Evolutionary conservation across 139 green algal genomes (phyloP), one percentile per base, ranked within the genome.

Genomic region (Pleodorina starrii): DNA sequence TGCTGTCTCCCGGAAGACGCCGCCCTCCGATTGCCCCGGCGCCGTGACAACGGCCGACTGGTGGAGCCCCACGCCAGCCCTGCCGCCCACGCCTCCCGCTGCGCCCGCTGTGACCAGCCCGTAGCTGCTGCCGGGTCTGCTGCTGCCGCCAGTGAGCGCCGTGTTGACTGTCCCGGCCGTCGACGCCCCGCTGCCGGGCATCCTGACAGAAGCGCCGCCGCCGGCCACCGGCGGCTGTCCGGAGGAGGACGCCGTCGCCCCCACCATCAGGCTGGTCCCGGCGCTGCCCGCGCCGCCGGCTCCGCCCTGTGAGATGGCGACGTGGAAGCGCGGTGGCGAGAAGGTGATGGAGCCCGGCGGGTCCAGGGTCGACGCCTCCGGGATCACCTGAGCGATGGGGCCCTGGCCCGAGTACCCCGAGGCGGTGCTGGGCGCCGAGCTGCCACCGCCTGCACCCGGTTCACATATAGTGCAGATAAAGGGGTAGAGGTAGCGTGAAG

Each of bases 271-370:
- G n/a, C 5, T 27, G 54, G 54, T 21, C 54, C 66, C 32, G 5
- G 66, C 17, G 66, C 66, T 38, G 66, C 32, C 54, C 25, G 54
- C 54, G 54, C 54, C 54, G 25, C 54, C 54, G 25, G 54, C 21
- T 25, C 54, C 54, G 54, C 54, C 21, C 54, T 66, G 54, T 66
- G 54, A 66, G n/a, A n/a, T n/a, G n/a, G n/a, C n/a, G n/a, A n/a
- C n/a, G n/a, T n/a, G n/a, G n/a, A n/a, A 32, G 35, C n/a, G 43
- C 0, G 44, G 29, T 17, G 63, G 82, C 2, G 82, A 88, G n/a
- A 88, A 36, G 44, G 82, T 88, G n/a, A 88, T 79, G 44, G 82
- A 88, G 60, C 82, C 60, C n/a, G 43, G 60, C 10, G 79, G 63
- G 38, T 88, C 82, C 68, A 78, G 32, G 46, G 79, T 88, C n/a